Evolutionary conservation across 129 eudicot genomes (phyloP).

Genomic region (Daucus carota): DNA sequence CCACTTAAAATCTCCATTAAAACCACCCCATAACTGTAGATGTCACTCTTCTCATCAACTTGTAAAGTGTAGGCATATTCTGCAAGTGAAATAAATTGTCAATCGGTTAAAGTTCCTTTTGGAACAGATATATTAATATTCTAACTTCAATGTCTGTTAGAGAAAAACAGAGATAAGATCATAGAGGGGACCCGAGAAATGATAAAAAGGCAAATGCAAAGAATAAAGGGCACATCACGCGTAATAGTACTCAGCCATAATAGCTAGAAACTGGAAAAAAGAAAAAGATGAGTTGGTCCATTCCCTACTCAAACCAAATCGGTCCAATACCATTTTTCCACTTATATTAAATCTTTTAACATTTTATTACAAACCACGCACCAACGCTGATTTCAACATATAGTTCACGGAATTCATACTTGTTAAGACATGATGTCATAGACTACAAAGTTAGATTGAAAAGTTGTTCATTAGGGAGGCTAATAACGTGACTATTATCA

Average conservation of each 20-base stretch:
- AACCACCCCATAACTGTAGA: conserved; percentile 89
- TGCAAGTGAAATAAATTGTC: conserved; percentile 22
- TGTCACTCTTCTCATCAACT: conserved; percentile 96
- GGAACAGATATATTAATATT: not conserved
- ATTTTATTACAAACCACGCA: not conserved
- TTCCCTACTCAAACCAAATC: not conserved
- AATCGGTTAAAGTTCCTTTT: not conserved
- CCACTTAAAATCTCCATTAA: conserved; percentile 82
- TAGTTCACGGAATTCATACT: not conserved
- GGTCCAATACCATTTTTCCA: not conserved
- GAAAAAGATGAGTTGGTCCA: conserved; percentile 4
- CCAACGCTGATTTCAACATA: not conserved
- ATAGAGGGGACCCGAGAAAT: conserved; percentile 20
- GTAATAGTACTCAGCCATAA: conserved; percentile 33
- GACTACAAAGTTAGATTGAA: not conserved
- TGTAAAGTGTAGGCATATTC: conserved; percentile 96
- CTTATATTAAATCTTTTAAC: not conserved
- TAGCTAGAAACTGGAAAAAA: conserved; percentile 28
- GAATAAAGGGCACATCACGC: conserved; percentile 39
- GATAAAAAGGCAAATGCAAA: conserved; percentile 10
- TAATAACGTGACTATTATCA: not conserved
- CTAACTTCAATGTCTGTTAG: not conserved
- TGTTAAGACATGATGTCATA: not conserved
- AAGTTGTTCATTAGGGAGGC: not conserved
- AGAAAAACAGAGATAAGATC: not conserved